phyloP scores from a whole-genome alignment of 441 rosid genomes.

The Capsella rubella region DNA sequence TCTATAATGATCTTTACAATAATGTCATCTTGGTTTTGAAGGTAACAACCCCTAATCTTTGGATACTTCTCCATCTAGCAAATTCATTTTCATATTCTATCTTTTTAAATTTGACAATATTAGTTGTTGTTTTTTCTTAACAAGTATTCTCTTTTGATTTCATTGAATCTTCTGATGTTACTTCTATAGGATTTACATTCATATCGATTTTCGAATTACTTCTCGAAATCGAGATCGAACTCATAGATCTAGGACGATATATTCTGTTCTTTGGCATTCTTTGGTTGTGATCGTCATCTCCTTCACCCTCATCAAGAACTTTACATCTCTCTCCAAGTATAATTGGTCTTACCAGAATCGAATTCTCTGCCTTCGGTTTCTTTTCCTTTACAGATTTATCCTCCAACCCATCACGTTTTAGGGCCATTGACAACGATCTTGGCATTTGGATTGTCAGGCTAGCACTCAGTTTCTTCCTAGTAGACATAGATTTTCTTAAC shows the following conservation, averaged over 20 bases:
- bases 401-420: conserved; percentile 24
- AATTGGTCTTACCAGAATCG: conserved; percentile 63
- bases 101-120: conserved; percentile 20
- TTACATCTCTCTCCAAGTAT: conserved; percentile 77
- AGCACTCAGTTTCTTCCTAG: conserved; percentile 33
- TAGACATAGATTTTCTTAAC: conserved; percentile 39
- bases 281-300: conserved; percentile 42
- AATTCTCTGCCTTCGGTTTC: conserved; percentile 55
- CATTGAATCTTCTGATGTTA: background rate
- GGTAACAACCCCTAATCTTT: background rate
- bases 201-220: conserved; percentile 40
- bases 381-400: conserved; percentile 33
- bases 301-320: conserved; percentile 51
- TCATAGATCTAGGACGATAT: conserved; percentile 50
- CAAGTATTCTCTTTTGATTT: background rate
- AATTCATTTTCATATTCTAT: conserved; percentile 5
- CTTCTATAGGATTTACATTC: too few relatives aligned
- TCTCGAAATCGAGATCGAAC: conserved; percentile 50
- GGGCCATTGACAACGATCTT: conserved; percentile 52
- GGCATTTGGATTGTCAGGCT: conserved; percentile 47
- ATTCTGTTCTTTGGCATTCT: conserved; percentile 52
- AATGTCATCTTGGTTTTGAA: background rate
- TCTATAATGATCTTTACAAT: background rate
- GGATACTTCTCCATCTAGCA: background rate
- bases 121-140: background rate